phyloP scores from a whole-genome alignment of 305 asterid genomes.

The Solanum aculeatissimum region DNA sequence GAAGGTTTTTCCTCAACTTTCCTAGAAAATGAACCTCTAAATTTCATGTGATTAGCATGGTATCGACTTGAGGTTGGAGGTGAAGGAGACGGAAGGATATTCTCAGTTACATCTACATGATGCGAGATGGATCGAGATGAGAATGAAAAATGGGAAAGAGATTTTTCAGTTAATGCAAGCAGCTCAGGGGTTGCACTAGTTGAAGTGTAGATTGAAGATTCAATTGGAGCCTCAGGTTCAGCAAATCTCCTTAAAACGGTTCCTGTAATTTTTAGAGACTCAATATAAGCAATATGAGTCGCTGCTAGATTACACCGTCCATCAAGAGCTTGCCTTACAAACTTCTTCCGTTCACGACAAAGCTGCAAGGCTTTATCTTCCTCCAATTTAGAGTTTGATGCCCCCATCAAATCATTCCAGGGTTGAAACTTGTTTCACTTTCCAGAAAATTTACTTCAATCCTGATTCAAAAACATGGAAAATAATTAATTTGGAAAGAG shows the following conservation, averaged over 20 bases:
- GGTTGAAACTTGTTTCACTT: background rate
- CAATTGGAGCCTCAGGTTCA: conserved; percentile 54
- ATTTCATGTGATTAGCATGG: conserved; percentile 61
- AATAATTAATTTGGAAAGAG: background rate
- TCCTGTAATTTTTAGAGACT: conserved; percentile 58
- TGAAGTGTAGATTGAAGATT: conserved; percentile 31
- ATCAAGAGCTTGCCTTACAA: conserved; percentile 91
- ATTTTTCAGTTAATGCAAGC: conserved; percentile 35
- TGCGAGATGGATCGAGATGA: conserved; percentile 38
- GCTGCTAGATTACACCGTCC: conserved; percentile 94
- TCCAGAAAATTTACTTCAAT: background rate
- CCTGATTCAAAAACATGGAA: background rate
- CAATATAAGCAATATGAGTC: conserved; percentile 72
- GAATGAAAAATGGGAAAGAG: conserved; percentile 38
- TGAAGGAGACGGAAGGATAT: conserved; percentile 51
- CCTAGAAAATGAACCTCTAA: conserved; percentile 47
- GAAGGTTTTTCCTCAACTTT: conserved; percentile 78
- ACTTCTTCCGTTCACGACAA: conserved; percentile 89
- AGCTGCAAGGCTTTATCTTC: conserved; percentile 88
- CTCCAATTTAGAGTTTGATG: conserved; percentile 66
- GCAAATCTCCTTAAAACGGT: conserved; percentile 57
- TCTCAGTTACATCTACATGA: conserved; percentile 27
- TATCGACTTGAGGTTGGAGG: conserved; percentile 35
- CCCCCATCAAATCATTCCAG: conserved; percentile 48
- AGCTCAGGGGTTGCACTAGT: conserved; percentile 46